phyloP scores from a whole-genome alignment of 192 early-diverging fungal species.

The Phycomyces blakesleeanus region DNA sequence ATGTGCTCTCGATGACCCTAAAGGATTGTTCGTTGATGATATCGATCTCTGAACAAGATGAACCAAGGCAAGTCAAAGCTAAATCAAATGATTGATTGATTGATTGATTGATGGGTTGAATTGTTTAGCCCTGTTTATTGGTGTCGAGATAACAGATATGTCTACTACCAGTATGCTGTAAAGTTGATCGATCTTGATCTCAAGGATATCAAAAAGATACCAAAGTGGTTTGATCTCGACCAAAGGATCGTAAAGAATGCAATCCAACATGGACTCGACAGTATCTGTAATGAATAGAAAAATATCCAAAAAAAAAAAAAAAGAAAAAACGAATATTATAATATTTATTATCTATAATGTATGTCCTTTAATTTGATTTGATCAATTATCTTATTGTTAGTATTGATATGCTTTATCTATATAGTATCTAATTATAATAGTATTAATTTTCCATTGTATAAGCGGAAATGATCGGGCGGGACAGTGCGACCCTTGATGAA shows the following conservation, averaged over 20 bases:
- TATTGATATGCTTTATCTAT: too few relatives aligned
- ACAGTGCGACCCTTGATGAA: too few relatives aligned
- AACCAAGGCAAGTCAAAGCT: background rate
- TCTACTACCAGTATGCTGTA: constrained; percentile 12
- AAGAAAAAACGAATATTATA: too few relatives aligned
- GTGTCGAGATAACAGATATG: background rate
- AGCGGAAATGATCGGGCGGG: too few relatives aligned
- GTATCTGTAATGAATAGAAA: background rate
- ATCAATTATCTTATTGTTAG: too few relatives aligned
- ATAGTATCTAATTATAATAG: too few relatives aligned
- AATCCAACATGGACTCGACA: background rate
- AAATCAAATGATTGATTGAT: background rate
- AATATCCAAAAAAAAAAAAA: too few relatives aligned
- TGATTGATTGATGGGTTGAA: too few relatives aligned
- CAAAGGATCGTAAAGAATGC: constrained; percentile 17
- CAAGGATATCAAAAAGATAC: constrained; percentile 20
- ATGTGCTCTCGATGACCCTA: constrained; percentile 33
- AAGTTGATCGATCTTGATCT: constrained; percentile 28
- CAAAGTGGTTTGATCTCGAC: constrained; percentile 30
- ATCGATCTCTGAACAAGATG: background rate
- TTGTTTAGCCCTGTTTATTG: too few relatives aligned
- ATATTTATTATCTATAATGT: too few relatives aligned
- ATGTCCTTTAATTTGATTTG: too few relatives aligned
- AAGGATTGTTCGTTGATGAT: constrained; percentile 37
- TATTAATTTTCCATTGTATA: too few relatives aligned